Evolutionary conservation across 139 green algal species (phyloP).

Genomic region (Tetratostichococcus sp.): DNA sequence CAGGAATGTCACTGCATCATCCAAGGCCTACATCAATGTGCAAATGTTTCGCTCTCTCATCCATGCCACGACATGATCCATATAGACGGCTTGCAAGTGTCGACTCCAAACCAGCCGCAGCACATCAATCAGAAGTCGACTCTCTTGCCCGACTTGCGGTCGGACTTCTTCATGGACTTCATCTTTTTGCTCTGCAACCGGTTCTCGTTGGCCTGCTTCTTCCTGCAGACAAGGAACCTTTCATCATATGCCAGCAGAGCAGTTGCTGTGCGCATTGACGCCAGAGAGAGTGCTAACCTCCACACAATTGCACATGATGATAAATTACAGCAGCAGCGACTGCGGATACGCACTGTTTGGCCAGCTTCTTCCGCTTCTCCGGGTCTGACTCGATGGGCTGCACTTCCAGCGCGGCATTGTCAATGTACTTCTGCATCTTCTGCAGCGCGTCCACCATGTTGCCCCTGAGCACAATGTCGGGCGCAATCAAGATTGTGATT

Average conservation of each 20-base stretch:
- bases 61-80: too few relatives aligned
- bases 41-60: too few relatives aligned
- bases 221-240: conserved; percentile 34
- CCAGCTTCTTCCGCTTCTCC: conserved; percentile 74
- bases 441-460: conserved; percentile 87
- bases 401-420: conserved; percentile 68
- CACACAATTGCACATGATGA: too few relatives aligned
- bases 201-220: conserved; percentile 71
- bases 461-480: conserved; percentile 67
- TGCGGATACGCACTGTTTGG: conserved; percentile 59
- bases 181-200: conserved; percentile 75
- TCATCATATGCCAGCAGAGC: neutral
- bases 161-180: conserved; percentile 70
- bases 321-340: too few relatives aligned
- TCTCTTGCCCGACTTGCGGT: conserved; percentile 33
- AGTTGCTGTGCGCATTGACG: neutral
- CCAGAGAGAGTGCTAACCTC: too few relatives aligned
- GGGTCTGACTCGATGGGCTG: conserved; percentile 69
- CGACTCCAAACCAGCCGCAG: too few relatives aligned
- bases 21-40: too few relatives aligned
- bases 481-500: too few relatives aligned
- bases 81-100: too few relatives aligned
- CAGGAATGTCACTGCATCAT: too few relatives aligned
- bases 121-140: neutral
- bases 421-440: conserved; percentile 85